Evolutionary conservation across 2,329 filamentous ascomycete species (phyloP), one percentile per base, ranked within the genome.

Genomic region (Lachnellula hyalina): DNA sequence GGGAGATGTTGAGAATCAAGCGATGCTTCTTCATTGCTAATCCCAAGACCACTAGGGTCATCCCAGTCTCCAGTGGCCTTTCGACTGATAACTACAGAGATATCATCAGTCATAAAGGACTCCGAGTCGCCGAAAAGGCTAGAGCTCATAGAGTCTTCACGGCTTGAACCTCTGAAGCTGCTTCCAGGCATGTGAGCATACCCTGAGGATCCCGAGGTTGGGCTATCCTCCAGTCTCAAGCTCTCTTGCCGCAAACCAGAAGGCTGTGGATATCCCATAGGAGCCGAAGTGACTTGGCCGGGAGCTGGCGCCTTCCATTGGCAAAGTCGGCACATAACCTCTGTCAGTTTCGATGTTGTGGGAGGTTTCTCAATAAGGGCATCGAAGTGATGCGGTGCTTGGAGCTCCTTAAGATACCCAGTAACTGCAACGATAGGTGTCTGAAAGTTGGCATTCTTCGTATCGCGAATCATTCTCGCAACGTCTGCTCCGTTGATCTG

Each of bases 381-480:
- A 70, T 97, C 92, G 67, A 99, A 99, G 71, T 96, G 90, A 72
- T 99, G 93, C 3, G 90, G 90, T 56, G 92, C 91, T 63, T 94
- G 92, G 2, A 99, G 78, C 68, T 99, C 94, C 70, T 97, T 97
- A n/a, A 99, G 77, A 70, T 99, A 99, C 6, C 94, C 93, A 3
- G 94, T 99, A 35, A 99, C 93, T 47, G 91, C 92, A 54, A 99
- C 90, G 58, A 99, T 96, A 0, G 94, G 94, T 0, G 94, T 99
- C 64, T 94, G 86, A 0, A 89, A 88, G 69, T 99, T 99, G 55
- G 90, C 84, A 70, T 96, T 96, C 74, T 93, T 94, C 1, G 93
- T 96, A 69, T 97, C 93, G 47, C 94, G 86, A 63, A 99, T 91
- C 94, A 99, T 99, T 35, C 94, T 87, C 49, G 94, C 93, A 54